Percentiles rank a stretch among this genome's conserved stretches.
Conservation (phyloP, 140 eudicot species). For the Flaveria floridana region DNA sequence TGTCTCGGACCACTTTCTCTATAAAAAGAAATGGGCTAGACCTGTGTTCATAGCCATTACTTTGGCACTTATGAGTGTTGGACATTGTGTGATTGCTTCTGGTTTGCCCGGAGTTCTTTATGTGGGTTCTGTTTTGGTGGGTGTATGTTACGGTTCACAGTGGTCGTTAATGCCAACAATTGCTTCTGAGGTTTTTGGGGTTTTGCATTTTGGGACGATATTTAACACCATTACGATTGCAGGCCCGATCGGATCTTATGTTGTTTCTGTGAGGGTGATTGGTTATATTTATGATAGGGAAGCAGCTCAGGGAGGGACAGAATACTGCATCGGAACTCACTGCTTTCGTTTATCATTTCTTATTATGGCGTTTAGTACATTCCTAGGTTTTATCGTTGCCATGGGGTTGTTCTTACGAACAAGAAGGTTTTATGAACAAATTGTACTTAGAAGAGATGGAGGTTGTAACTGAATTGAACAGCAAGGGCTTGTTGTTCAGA, state of each 20-base stretch:
- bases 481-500: background rate
- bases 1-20: conserved; percentile 65
- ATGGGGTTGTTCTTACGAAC: conserved; percentile 59
- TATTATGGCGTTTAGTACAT: conserved; percentile 53
- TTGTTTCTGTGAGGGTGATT: conserved; percentile 69
- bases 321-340: conserved; percentile 54
- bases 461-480: conserved; percentile 21
- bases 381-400: conserved; percentile 53
- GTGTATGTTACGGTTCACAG: conserved; percentile 76
- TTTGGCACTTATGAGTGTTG: conserved; percentile 61
- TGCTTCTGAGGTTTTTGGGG: conserved; percentile 78
- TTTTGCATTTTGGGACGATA: conserved; percentile 74
- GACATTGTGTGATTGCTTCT: conserved; percentile 68
- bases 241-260: conserved; percentile 75
- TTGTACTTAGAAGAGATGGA: conserved; percentile 31
- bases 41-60: conserved; percentile 69
- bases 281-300: conserved; percentile 72
- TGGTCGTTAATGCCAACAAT: conserved; percentile 95
- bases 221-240: conserved; percentile 74
- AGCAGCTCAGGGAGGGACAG: conserved; percentile 34
- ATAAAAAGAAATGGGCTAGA: conserved; percentile 55
- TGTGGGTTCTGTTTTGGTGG: conserved; percentile 65
- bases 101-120: conserved; percentile 70
- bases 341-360: conserved; percentile 68
- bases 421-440: conserved; percentile 46